Percentiles rank a stretch among this genome's conserved stretches.
Evolutionary conservation across 148 eudicot species (phyloP).

Genomic region (Rhododendron mucronatum): DNA sequence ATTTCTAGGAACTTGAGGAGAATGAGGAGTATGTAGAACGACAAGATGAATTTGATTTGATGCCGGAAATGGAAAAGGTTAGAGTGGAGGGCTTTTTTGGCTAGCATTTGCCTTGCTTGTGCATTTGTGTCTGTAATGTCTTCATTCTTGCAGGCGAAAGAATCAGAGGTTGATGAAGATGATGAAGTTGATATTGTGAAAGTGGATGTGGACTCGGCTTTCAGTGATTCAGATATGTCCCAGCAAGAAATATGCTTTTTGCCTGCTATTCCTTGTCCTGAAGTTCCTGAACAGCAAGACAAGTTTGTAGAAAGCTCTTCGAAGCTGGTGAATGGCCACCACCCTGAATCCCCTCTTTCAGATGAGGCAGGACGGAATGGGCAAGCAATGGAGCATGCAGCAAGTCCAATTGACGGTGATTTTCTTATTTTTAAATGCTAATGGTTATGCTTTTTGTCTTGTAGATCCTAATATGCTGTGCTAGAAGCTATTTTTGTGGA

Average conservation of each 20-base stretch:
- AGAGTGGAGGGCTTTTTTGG: conserved; percentile 4
- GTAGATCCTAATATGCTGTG: neutral
- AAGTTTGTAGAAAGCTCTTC: conserved; percentile 44
- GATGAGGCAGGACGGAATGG: conserved; percentile 64
- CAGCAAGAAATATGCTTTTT: conserved; percentile 75
- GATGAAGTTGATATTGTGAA: conserved; percentile 83
- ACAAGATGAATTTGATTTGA: conserved; percentile 91
- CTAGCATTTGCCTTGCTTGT: conserved; percentile 5
- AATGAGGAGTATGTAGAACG: conserved; percentile 97
- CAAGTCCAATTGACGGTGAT: conserved; percentile 68
- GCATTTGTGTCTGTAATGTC: neutral
- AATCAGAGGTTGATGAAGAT: conserved; percentile 64
- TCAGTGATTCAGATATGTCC: conserved; percentile 88
- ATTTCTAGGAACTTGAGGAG: conserved; percentile 96
- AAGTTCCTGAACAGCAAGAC: conserved; percentile 59
- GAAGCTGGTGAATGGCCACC: conserved; percentile 51
- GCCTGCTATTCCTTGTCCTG: conserved; percentile 71
- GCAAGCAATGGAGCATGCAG: conserved; percentile 48
- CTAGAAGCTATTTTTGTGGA: neutral
- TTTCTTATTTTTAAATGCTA: neutral
- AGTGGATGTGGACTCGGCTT: conserved; percentile 68
- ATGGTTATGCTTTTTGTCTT: neutral
- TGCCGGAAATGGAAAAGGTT: conserved; percentile 86
- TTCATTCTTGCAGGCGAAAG: conserved; percentile 56
- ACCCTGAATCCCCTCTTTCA: conserved; percentile 66